Evolutionary conservation across 495 filamentous ascomycete genomes (phyloP).

Genomic region (Trichoderma reesei): DNA sequence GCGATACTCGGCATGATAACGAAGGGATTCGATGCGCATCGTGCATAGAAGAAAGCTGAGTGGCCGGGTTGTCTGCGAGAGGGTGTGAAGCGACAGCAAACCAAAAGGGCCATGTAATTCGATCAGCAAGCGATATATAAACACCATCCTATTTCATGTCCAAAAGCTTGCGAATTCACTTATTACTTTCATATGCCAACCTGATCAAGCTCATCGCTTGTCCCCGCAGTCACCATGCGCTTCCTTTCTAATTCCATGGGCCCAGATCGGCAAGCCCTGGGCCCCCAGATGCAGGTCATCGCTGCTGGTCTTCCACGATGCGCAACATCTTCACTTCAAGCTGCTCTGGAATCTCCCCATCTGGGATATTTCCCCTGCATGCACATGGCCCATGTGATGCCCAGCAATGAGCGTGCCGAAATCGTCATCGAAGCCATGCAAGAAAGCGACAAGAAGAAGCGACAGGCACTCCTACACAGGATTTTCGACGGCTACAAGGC

Average conservation of each 20-base stretch:
- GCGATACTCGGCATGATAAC: too few species aligned
- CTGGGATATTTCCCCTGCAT: conserved; percentile 16
- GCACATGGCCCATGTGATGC: conserved; percentile 19
- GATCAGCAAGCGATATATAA: too few species aligned
- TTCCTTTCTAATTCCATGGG: conserved; percentile 9
- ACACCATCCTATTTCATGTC: too few species aligned
- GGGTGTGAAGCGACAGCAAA: too few species aligned
- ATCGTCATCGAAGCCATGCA: conserved; percentile 15
- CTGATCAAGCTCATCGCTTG: neutral
- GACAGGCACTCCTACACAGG: conserved; percentile 19
- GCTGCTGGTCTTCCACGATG: conserved; percentile 21
- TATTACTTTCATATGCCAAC: neutral
- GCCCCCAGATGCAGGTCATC: conserved; percentile 16
- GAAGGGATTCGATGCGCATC: too few species aligned
- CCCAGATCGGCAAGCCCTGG: conserved; percentile 5
- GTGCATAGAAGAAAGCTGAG: too few species aligned
- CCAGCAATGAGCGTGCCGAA: conserved; percentile 9
- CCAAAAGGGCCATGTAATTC: too few species aligned
- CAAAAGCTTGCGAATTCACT: too few species aligned
- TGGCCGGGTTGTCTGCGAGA: too few species aligned
- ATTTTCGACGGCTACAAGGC: conserved; percentile 21
- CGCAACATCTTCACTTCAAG: conserved; percentile 19
- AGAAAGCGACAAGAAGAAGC: conserved; percentile 15
- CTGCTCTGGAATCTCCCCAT: conserved; percentile 18
- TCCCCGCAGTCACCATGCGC: conserved; percentile 3